Percentiles rank a stretch among this genome's conserved stretches.
phyloP scores from a whole-genome alignment of 306 rosid genomes.

The Acmispon strigosus region DNA sequence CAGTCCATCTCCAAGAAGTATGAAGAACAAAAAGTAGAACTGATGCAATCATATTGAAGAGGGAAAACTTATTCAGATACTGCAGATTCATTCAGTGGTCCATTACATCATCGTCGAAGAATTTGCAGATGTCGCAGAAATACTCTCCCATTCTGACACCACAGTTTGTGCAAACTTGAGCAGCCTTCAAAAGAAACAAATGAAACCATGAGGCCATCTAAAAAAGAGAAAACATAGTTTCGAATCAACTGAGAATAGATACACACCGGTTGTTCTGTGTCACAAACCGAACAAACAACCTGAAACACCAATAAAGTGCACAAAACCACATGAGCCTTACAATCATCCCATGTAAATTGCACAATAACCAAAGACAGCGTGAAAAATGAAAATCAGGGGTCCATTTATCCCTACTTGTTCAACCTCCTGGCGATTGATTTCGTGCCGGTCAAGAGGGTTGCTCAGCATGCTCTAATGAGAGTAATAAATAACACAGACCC shows the following conservation, averaged over 20 bases:
- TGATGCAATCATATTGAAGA: slow-evolving; percentile 10
- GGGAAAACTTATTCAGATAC: not conserved
- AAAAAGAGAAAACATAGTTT: not conserved
- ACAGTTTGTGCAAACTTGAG: slow-evolving; percentile 87
- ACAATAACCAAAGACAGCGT: not conserved
- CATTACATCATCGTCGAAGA: slow-evolving; percentile 88
- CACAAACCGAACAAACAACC: slow-evolving; percentile 93
- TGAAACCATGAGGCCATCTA: not conserved
- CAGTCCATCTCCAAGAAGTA: not conserved
- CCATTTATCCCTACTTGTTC: slow-evolving; percentile 45
- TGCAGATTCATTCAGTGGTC: not conserved
- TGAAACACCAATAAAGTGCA: slow-evolving; percentile 32
- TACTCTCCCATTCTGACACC: slow-evolving; percentile 95
- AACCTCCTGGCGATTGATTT: slow-evolving; percentile 65
- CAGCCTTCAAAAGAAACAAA: slow-evolving; percentile 37
- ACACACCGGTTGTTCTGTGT: slow-evolving; percentile 90
- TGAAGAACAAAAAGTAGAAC: not conserved
- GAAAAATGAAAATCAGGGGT: not conserved
- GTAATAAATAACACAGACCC: slow-evolving; percentile 22
- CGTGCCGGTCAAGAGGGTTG: slow-evolving; percentile 68
- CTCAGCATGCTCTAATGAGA: slow-evolving; percentile 51
- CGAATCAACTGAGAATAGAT: not conserved
- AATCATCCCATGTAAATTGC: not conserved
- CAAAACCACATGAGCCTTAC: not conserved
- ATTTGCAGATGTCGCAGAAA: slow-evolving; percentile 82